Percentiles rank a stretch among this genome's conserved stretches.
phyloP scores from a whole-genome alignment of 1,284 basidiomycete species.

The Papiliotrema flavescens region DNA sequence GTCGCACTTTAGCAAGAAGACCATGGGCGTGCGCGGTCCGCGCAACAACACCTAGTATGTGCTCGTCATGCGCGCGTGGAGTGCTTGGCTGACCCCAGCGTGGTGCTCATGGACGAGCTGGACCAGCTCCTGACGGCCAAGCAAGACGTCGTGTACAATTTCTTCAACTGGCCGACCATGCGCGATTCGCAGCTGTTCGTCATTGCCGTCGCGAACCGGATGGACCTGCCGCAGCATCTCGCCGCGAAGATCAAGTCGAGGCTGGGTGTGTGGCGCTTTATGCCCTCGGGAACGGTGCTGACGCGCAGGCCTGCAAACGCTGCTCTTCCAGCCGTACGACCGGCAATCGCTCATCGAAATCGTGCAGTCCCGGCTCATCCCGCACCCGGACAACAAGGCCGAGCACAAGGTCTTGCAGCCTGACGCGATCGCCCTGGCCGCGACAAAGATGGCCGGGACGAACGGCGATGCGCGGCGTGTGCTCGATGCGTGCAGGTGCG shows the following conservation, averaged over 20 bases:
- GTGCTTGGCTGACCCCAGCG: slow-evolving; percentile 56
- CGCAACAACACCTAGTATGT: slow-evolving; percentile 49
- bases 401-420: slow-evolving; percentile 60
- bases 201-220: slow-evolving; percentile 95
- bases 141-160: slow-evolving; percentile 98
- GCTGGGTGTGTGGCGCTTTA: slow-evolving; percentile 59
- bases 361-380: slow-evolving; percentile 69
- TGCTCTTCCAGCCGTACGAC: slow-evolving; percentile 91
- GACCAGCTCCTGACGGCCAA: slow-evolving; percentile 94
- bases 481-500: slow-evolving; percentile 82
- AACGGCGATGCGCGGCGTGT: slow-evolving; percentile 93
- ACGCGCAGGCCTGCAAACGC: slow-evolving; percentile 80
- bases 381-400: slow-evolving; percentile 53
- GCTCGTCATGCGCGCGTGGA: not conserved
- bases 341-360: slow-evolving; percentile 79
- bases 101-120: slow-evolving; percentile 96
- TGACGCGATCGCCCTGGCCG: slow-evolving; percentile 83
- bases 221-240: slow-evolving; percentile 96
- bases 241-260: slow-evolving; percentile 87
- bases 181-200: slow-evolving; percentile 83
- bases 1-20: slow-evolving; percentile 44
- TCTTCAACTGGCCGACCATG: slow-evolving; percentile 98
- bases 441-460: slow-evolving; percentile 86
- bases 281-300: not conserved
- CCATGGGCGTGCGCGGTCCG: slow-evolving; percentile 43